Percentiles rank a stretch among this genome's conserved stretches.
Evolutionary conservation across 2,329 filamentous ascomycete species (phyloP).

Genomic region (Xylariaceae sp.): DNA sequence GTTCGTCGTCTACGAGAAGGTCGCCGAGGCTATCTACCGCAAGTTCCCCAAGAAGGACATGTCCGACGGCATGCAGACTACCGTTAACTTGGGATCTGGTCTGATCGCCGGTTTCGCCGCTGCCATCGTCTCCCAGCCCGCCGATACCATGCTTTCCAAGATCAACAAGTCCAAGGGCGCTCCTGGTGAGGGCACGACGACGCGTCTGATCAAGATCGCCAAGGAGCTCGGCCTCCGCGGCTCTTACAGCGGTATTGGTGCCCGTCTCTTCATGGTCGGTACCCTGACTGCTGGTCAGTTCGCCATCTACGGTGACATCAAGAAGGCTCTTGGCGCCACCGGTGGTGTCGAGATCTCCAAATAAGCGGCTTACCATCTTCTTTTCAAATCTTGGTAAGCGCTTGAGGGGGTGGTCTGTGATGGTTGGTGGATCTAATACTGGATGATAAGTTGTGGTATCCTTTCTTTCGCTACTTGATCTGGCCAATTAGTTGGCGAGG

Average conservation of each 20-base stretch:
- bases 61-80: constrained; percentile 58
- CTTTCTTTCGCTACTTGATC: too few relatives aligned
- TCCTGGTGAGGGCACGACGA: constrained; percentile 66
- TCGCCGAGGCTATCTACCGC: constrained; percentile 59
- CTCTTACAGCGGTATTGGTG: constrained; percentile 65
- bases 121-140: constrained; percentile 68
- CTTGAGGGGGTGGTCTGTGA: constrained; percentile 1
- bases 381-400: not conserved
- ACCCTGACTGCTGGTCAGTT: constrained; percentile 66
- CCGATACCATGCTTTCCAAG: constrained; percentile 76
- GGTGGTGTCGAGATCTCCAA: constrained; percentile 55
- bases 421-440: constrained; percentile 19
- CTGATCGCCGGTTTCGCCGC: constrained; percentile 72
- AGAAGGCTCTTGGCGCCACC: constrained; percentile 49
- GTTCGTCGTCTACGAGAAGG: constrained; percentile 77
- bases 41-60: constrained; percentile 56
- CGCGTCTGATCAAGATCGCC: constrained; percentile 68
- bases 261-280: constrained; percentile 68
- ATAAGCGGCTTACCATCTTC: too few relatives aligned
- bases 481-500: too few relatives aligned
- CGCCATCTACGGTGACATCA: constrained; percentile 58
- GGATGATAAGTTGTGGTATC: constrained; percentile 20
- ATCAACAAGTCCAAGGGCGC: constrained; percentile 75
- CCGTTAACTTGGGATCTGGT: constrained; percentile 68
- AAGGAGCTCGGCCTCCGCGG: constrained; percentile 67